Base-by-base conservation (phyloP, 2,329 filamentous ascomycete species). In the Davidsoniella virescens region DNA sequence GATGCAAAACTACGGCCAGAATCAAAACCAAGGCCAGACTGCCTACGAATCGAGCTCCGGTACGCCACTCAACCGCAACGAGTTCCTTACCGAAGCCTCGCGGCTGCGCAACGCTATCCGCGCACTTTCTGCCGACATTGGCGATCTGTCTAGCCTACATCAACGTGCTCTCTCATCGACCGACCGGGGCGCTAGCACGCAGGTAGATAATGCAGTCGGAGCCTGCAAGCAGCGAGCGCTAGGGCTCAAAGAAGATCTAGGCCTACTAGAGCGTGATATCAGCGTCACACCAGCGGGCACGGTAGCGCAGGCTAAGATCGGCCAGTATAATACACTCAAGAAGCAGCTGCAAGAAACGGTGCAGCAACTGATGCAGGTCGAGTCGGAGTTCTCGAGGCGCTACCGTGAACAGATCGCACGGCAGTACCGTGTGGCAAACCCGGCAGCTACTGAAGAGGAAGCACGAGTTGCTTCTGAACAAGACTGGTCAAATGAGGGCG, bases 351-450 rank as follows among this genome's bases (percentile, higher is more conserved):
- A 80, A 67, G 74, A 73, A 55, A 79, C 84, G 62, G 70, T 88
- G 55, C 72, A 80, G 61, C 75, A 75, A 57, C 87, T 84, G 64
- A 72, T 82, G 60, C 68, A 74, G 57, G 80, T 85, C 61, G 85
- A 92, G 70, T 69, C 74, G 53, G 71, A 74, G 43, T 88, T 86
- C 68, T 73, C 76, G 60, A 71, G 76, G 61, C 71, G 79, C 56
- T 87, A 87, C 64, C 75, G 80, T 54, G 82, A 87, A 55, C 82
- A 87, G 63, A 86, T 90, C 61, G 77, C 78, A 52, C 75, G 85
- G 59, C 85, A 92, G 65, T 88, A 85, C 65, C 73, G 78, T 51
- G 87, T 90, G 60, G 83, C 87, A 57, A 86, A 87, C 62, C 84
- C 84, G 47, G 80, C 87, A 42, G 85, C 84, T n/a, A 75, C 74